phyloP scores from a whole-genome alignment of 495 filamentous ascomycete genomes.

The Talaromyces thailandensis region DNA sequence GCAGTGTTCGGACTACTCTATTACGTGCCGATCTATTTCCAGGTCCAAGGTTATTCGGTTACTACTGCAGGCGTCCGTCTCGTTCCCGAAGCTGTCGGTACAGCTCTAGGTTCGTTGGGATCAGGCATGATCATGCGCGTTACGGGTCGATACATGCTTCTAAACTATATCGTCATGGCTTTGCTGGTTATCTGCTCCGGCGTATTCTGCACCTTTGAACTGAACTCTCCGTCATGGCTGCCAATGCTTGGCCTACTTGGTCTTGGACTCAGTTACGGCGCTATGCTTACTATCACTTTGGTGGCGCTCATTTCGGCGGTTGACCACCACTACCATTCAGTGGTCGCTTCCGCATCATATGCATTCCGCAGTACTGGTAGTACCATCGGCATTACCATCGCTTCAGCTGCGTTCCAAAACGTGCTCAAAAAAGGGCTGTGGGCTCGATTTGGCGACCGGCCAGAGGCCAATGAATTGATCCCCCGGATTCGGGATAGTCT shows the following conservation, averaged over 20 bases:
- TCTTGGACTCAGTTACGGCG: slow-evolving; percentile 62
- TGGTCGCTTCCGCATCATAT: slow-evolving; percentile 76
- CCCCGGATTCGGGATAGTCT: slow-evolving; percentile 61
- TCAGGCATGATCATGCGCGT: slow-evolving; percentile 65
- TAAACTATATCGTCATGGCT: slow-evolving; percentile 45
- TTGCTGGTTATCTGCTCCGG: slow-evolving; percentile 43
- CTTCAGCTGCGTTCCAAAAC: slow-evolving; percentile 75
- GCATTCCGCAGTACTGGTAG: slow-evolving; percentile 75
- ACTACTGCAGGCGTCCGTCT: slow-evolving; percentile 64
- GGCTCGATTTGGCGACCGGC: slow-evolving; percentile 55
- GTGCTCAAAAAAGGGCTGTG: slow-evolving; percentile 48
- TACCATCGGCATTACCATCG: slow-evolving; percentile 74
- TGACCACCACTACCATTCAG: slow-evolving; percentile 73
- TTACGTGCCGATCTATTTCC: slow-evolving; percentile 77
- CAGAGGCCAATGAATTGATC: slow-evolving; percentile 62
- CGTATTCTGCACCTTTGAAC: slow-evolving; percentile 43
- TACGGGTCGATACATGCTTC: slow-evolving; percentile 55
- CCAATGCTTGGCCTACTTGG: slow-evolving; percentile 62
- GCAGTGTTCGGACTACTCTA: slow-evolving; percentile 49
- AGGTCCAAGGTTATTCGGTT: slow-evolving; percentile 62
- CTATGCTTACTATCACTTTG: slow-evolving; percentile 70
- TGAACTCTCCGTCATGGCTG: slow-evolving; percentile 49
- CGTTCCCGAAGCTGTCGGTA: slow-evolving; percentile 56
- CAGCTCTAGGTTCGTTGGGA: slow-evolving; percentile 61
- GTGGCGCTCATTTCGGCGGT: slow-evolving; percentile 75